Evolutionary conservation across 2,329 filamentous ascomycete genomes (phyloP).

Genomic region (Tolypocladium album): DNA sequence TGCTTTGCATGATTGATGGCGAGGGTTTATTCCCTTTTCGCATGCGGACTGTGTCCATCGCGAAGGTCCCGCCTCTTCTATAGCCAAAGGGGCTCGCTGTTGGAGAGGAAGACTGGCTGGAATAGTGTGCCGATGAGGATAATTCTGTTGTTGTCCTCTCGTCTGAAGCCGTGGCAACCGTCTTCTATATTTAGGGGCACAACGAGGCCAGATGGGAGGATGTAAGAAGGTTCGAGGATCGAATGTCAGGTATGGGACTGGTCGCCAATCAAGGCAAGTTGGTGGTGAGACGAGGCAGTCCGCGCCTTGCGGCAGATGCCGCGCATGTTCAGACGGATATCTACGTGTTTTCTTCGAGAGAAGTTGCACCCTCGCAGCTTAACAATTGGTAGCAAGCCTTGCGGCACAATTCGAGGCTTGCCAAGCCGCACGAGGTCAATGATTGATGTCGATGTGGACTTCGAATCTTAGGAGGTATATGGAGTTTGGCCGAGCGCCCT

Average conservation of each 20-base stretch:
- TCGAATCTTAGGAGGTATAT: no score
- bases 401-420: background rate
- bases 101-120: background rate
- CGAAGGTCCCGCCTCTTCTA: background rate
- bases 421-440: background rate
- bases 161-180: background rate
- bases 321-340: background rate
- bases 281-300: background rate
- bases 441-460: background rate
- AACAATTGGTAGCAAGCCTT: background rate
- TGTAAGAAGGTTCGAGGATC: background rate
- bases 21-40: no score
- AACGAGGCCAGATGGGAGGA: background rate
- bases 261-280: background rate
- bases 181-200: background rate
- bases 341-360: background rate
- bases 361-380: no score
- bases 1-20: background rate
- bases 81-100: background rate
- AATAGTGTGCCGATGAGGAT: background rate
- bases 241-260: background rate
- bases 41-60: background rate
- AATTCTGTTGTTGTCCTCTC: background rate
- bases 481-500: background rate
- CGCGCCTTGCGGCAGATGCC: no score